phyloP scores from a whole-genome alignment of 163 green algal genomes.

The Scenedesmus sp. region DNA sequence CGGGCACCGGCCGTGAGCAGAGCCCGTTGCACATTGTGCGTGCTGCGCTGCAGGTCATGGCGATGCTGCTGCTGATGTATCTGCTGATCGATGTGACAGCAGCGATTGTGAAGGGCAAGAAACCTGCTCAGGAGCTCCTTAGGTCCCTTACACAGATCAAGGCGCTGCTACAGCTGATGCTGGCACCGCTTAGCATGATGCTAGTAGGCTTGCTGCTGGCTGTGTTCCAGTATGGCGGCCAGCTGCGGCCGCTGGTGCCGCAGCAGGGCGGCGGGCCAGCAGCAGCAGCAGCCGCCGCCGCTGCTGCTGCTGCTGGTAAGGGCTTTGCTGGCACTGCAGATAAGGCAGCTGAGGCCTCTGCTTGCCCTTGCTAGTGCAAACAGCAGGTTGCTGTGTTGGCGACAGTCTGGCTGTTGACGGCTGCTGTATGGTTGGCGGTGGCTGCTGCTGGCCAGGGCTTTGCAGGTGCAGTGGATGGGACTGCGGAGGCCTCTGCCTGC shows the following conservation, averaged over 20 bases:
- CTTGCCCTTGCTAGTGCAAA: no score
- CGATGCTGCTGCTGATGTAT: slow-evolving; percentile 22
- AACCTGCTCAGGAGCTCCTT: neutral
- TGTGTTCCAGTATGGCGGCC: neutral
- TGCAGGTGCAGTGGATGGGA: no score
- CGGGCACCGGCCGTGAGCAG: neutral
- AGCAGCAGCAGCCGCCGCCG: no score
- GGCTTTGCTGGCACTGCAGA: no score
- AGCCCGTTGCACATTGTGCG: slow-evolving; percentile 16
- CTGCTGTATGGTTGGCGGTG: no score
- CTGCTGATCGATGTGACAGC: slow-evolving; percentile 10
- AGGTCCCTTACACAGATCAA: slow-evolving; percentile 6
- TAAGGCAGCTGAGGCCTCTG: no score
- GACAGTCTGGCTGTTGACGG: no score
- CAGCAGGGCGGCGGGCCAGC: no score
- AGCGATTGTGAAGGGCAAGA: slow-evolving; percentile 4
- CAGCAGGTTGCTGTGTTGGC: no score
- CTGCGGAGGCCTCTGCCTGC: no score
- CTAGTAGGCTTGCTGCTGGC: neutral
- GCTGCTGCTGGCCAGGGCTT: no score
- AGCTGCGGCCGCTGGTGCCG: neutral
- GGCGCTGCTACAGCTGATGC: neutral
- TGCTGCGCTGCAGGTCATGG: slow-evolving; percentile 24
- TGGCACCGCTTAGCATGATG: slow-evolving; percentile 19
- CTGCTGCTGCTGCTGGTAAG: no score